Percentiles rank a stretch among this genome's conserved stretches.
phyloP scores from a whole-genome alignment of 139 green algal genomes.

The Trebouxia sp. region DNA sequence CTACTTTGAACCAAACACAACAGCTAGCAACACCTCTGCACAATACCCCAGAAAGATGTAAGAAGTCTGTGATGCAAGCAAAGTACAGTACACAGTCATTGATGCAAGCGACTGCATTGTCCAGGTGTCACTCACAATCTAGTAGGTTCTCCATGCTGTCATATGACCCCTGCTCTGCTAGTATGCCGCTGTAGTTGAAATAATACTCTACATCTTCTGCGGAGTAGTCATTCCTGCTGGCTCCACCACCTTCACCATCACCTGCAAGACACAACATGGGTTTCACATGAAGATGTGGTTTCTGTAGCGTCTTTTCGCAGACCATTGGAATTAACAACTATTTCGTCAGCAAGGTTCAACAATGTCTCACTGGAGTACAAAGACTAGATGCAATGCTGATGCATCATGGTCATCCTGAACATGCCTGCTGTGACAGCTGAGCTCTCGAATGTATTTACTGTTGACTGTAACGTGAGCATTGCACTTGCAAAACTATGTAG shows the following conservation, averaged over 20 bases:
- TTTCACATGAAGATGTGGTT: not conserved
- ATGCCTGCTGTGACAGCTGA: no score
- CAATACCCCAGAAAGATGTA: no score
- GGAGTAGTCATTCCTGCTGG: slow-evolving; percentile 45
- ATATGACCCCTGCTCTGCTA: slow-evolving; percentile 70
- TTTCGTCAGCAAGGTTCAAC: not conserved
- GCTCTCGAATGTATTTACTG: no score
- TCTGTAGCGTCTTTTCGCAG: not conserved
- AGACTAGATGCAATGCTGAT: no score
- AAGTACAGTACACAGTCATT: no score
- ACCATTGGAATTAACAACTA: not conserved
- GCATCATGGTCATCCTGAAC: no score
- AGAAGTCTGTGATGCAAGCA: no score
- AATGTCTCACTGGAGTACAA: not conserved
- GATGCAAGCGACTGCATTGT: no score
- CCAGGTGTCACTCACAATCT: slow-evolving; percentile 12
- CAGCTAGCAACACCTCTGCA: no score
- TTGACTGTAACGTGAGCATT: no score
- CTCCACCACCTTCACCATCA: slow-evolving; percentile 6
- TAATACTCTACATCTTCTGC: slow-evolving; percentile 89
- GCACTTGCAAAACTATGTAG: no score
- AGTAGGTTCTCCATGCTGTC: not conserved
- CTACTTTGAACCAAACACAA: no score
- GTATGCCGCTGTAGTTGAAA: slow-evolving; percentile 98
- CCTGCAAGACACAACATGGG: not conserved